Conservation (phyloP, 2,329 filamentous ascomycete genomes). For the Trichoderma gracile region DNA sequence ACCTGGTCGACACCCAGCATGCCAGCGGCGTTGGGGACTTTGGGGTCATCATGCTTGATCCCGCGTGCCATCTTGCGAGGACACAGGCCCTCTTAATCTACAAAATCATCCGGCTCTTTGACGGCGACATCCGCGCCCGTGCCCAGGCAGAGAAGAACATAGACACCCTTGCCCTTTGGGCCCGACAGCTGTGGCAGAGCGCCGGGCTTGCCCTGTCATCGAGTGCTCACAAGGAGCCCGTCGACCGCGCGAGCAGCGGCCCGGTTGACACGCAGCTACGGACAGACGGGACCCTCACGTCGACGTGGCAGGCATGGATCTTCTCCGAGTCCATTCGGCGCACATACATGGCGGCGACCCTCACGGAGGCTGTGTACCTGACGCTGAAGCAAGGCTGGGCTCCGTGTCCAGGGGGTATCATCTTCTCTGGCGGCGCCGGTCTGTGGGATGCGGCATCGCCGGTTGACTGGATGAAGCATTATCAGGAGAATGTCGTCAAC, state of each 20-base stretch:
- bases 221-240: background rate
- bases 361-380: constrained; percentile 16
- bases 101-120: constrained; percentile 20
- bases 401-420: constrained; percentile 12
- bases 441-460: constrained; percentile 7
- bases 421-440: background rate
- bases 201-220: background rate
- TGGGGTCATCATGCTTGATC: constrained; percentile 15
- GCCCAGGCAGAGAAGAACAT: constrained; percentile 19
- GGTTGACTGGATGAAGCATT: background rate
- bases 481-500: background rate
- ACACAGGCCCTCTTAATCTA: constrained; percentile 14
- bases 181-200: constrained; percentile 20
- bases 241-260: background rate
- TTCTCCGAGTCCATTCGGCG: constrained; percentile 19
- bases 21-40: background rate
- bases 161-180: constrained; percentile 13
- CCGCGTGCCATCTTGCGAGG: constrained; percentile 15
- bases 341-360: constrained; percentile 8
- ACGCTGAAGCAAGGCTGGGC: constrained; percentile 18
- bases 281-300: constrained; percentile 6
- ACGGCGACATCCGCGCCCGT: constrained; percentile 20
- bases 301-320: constrained; percentile 20
- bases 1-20: background rate
- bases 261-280: constrained; percentile 4